Evolutionary conservation across 306 rosid genomes (phyloP).

Genomic region (Corylus americana): DNA sequence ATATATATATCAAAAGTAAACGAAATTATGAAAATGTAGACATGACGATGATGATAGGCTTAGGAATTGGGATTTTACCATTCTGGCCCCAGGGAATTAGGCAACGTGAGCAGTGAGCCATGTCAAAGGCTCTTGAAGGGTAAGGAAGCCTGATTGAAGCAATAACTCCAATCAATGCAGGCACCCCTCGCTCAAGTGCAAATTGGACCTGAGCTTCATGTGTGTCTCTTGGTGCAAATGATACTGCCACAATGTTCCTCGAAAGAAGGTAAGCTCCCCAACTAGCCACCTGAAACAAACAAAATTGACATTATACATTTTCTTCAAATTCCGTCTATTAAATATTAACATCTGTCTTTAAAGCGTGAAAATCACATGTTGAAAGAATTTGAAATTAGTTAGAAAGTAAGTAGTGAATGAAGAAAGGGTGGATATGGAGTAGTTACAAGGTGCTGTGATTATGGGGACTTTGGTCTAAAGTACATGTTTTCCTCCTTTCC

Average conservation of each 20-base stretch:
- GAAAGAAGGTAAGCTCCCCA: conserved; percentile 93
- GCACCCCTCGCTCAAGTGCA: conserved; percentile 96
- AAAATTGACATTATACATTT: neutral
- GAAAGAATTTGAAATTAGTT: neutral
- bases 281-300: conserved; percentile 75
- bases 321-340: neutral
- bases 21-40: neutral
- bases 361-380: too few relatives aligned
- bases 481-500: neutral
- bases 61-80: conserved; percentile 47
- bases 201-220: conserved; percentile 96
- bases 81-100: conserved; percentile 89
- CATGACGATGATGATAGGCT: neutral
- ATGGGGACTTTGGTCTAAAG: neutral
- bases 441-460: neutral
- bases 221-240: conserved; percentile 94
- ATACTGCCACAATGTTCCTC: conserved; percentile 68
- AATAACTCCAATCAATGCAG: conserved; percentile 86
- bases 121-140: conserved; percentile 93
- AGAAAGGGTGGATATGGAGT: neutral
- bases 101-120: conserved; percentile 99
- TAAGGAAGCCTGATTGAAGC: conserved; percentile 91
- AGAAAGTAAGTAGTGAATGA: conserved; percentile 11
- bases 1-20: neutral
- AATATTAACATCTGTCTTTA: too few relatives aligned